Evolutionary conservation across 371 early-diverging fungal species (phyloP), one percentile per base, ranked within the genome.

Genomic region (Mucor circinelloides): DNA sequence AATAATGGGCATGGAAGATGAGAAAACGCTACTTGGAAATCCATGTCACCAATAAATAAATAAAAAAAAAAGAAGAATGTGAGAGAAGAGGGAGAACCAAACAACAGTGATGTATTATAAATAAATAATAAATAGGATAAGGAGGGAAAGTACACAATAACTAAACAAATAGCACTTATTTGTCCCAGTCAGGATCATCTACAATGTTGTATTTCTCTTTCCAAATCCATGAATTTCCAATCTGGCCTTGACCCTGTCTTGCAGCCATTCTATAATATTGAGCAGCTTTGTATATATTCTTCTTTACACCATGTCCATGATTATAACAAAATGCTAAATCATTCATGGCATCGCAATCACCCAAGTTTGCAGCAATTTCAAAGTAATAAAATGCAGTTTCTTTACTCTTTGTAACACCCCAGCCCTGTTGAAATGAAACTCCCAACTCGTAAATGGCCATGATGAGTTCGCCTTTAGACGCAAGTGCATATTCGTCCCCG

Each of bases 361-460:
- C 94, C 64, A 94, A 78, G 60, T 94, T 87, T 2, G 94, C 93
- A 3, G 97, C 94, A 34, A 96, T 90, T 65, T 92, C 90, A 75
- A 94, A 92, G 67, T 95, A 97, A 68, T 95, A 94, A 8, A 89
- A 89, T 0, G 95, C 95, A 9, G 91, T 91, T 65, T 88, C 86
- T 73, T 93, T 92, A 72, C 89, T 87, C 68, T 90, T 93, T 23
- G 55, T 30, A 4, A 93, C 93, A 17, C 96, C 96, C 96, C 96
- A 95, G 15, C 95, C 96, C 44, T 95, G 92, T 34, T 88, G 86
- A 70, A 91, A 95, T 34, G 90, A 91, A 65, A 92, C 88, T 12
- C 92, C 94, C 15, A 95, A 77, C 70, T 95, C 96, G 63, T 90
- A 94, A 55, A 95, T 84, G 6, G 94, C 94, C 83, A 94, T 88